Base-by-base conservation (phyloP, 2,329 filamentous ascomycete genomes). In the Alternaria triticina region DNA sequence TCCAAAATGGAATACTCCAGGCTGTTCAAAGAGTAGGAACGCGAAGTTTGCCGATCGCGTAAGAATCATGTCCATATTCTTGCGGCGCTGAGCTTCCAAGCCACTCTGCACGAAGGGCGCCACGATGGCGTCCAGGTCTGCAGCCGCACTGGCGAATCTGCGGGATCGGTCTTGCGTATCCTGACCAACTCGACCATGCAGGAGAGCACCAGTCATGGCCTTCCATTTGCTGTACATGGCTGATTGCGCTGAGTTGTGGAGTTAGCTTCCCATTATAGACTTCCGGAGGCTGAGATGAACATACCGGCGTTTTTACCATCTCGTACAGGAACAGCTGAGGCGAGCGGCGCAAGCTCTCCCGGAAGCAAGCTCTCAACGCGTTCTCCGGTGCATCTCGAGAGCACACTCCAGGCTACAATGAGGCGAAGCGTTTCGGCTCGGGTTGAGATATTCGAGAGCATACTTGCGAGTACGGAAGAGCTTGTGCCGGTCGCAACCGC, bases 61-160 rank as follows among this genome's bases (percentile, higher is more conserved):
- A 15, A 77, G 57, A 11, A 79, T 75, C 66, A 74, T 70, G 46
- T 77, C 67, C 15, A 79, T 56, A 56, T 79, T 77, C 23, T 60
- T 67, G 3, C 59, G 60, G 2, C 77, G 68, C 49, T 73, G 59
- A 44, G 43, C 55, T 7, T 57, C 62, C 25, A 74, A 63, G n/a
- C 67, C 28, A 12, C 40, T 61, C 44, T 68, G 62, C 30, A 71
- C 60, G 27, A 72, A 75, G 6, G 73, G 72, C 3, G 51, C 60
- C 40, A 79, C 54, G 33, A 78, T 45, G 1, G 62, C 36, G 20
- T 78, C 70, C 3, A 75, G 55, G 11, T 63, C 62, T 13, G 43
- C 54, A 25, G 71, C 54, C 3, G 64, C 62, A 8, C 62, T 58
- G 8, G 57, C 46, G 17, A 73, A 69, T 17, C 47, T 47, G 2